These are phyloP conservation scores for Candida sojae DNA, from an alignment of 1,139 yeast species.

Conservation along the genomic window DNA sequence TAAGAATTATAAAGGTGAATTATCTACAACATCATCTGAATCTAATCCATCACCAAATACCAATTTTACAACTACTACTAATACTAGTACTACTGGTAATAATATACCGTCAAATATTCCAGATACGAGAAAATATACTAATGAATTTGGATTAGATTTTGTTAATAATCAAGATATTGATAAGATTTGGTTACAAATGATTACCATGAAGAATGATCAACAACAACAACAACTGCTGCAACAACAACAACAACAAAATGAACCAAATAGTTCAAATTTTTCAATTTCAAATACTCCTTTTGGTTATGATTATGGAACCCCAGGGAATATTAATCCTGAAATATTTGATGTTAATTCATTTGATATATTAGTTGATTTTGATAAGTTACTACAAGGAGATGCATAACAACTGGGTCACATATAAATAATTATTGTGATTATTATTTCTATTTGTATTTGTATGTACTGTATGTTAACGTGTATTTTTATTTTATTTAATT, in stretches of 20 bases:
- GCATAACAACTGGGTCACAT: no score
- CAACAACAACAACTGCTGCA: slow-evolving; percentile 6
- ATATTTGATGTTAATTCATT: slow-evolving; percentile 12
- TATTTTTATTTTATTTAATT: background rate
- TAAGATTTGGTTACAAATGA: slow-evolving; percentile 41
- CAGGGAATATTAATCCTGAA: slow-evolving; percentile 2
- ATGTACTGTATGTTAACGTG: background rate
- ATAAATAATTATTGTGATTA: background rate
- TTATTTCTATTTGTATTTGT: background rate
- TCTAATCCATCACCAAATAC: slow-evolving; percentile 1
- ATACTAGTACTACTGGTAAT: background rate
- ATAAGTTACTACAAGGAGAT: slow-evolving; percentile 17
- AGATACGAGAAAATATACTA: slow-evolving; percentile 11
- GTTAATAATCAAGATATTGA: slow-evolving; percentile 39
- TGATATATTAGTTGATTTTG: slow-evolving; percentile 28
- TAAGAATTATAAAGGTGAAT: slow-evolving; percentile 3
- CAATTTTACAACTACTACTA: background rate
- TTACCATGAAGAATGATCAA: slow-evolving; percentile 31
- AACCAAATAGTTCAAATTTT: background rate
- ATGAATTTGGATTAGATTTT: slow-evolving; percentile 24
- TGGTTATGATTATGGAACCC: slow-evolving; percentile 1
- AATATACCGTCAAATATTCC: slow-evolving; percentile 8
- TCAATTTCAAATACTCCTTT: background rate
- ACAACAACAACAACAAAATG: slow-evolving; percentile 5
- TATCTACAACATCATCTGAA: slow-evolving; percentile 5